Evolutionary conservation across 192 early-diverging fungal genomes (phyloP), one percentile per base, ranked within the genome.

Genomic region (Endogone sp.): DNA sequence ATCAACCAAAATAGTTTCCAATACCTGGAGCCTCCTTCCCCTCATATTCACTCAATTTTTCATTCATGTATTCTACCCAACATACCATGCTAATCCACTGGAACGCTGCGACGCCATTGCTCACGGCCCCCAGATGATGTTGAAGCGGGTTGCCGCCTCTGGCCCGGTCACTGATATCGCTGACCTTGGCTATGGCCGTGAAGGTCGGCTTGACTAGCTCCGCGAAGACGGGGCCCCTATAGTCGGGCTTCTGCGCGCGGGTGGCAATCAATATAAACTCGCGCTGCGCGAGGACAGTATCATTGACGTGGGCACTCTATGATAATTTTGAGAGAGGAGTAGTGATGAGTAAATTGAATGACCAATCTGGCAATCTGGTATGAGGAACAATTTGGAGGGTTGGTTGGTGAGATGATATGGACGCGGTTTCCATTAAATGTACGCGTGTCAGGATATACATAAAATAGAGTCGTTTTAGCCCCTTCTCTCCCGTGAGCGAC

Each of bases 11-110:
- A n/a, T n/a, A n/a, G n/a, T n/a, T n/a, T n/a, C n/a, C n/a, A n/a
- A n/a, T 49, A 11, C 16, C 37, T 1, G 37, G 37, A 1, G 16
- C 16, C 6, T 11, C 3, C 3, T 10, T 6, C 63, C 8, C 2
- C n/a, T 31, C 32, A 64, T 3, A 31, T 31, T 3, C 54, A 4
- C n/a, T 23, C 54, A 67, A 27, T 30, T 21, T 9, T 25, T n/a
- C 16, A 31, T 26, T 8, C 56, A 3, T 4, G 2, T 56, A 10
- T 3, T 63, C 3, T 4, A 80, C 85, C 64, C n/a, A n/a, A n/a
- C n/a, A n/a, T 76, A 89, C 89, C 23, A 94, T 83, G 2, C 89
- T 85, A 32, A 97, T 91, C 97, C 97, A 99, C 24, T 92, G 92
- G 66, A 99, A 86, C 25, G 92, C 96, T 24, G 91, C 85, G 60